Evolutionary conservation across 2,329 filamentous ascomycete genomes (phyloP), one percentile per base, ranked within the genome.

Genomic region (Aspergillus bombycis): DNA sequence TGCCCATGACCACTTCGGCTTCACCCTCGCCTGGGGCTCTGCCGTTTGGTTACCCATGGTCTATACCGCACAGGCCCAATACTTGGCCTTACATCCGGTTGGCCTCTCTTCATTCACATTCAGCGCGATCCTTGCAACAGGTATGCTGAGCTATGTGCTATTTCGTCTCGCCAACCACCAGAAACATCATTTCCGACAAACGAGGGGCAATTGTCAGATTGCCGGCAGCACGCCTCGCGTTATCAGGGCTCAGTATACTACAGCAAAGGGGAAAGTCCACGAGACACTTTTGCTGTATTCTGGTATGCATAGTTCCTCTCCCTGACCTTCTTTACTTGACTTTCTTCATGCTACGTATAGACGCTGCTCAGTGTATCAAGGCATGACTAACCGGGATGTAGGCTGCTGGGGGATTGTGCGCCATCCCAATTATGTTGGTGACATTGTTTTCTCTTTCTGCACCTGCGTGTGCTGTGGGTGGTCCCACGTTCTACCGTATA

Each of bases 61-160:
- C 28, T 84, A 84, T 67, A 84, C 82, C 0, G 74, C 83, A 0
- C 82, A 84, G 63, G 77, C 77, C 0, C 82, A 84, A 62, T 84
- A 82, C 57, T 72, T 84, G 1, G 79, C 80, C 2, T 69, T 72
- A 1, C 79, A 83, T 60, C 81, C 81, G 38, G 53, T 78, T 57
- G 74, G 46, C 9, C 43, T 58, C 21, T 41, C 48, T 10, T 19
- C 26, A 9, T 16, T 16, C 9, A 6, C 9, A 6, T 28, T 55
- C 28, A 14, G 16, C 8, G n/a, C 30, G 3, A 45, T 64, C 21
- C 34, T 64, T 9, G 19, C 12, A 14, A 9, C 30, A 1, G 62
- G 62, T 16, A 1, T 61, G 3, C 1, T 19, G 8, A 53, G 62
- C 10, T 64, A 64, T 30, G 16, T 48, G 21, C 11, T 64, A 2